Evolutionary conservation across 2,329 filamentous ascomycete species (phyloP).

Genomic region (Cordyceps fumosorosea): DNA sequence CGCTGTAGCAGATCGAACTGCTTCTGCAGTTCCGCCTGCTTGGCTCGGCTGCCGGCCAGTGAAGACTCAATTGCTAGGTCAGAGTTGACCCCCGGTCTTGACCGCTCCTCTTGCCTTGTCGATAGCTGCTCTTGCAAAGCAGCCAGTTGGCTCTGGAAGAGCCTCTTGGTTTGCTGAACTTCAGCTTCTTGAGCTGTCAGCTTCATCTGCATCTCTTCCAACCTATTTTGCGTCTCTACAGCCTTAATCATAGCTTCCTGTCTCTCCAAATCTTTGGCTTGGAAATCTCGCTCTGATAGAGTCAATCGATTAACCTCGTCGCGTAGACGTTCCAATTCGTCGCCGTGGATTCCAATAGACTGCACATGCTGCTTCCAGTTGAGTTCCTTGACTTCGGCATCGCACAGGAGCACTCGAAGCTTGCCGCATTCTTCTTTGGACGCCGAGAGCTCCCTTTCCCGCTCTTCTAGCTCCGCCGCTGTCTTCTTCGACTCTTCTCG

Average conservation of each 20-base stretch:
- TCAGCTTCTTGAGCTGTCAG: constrained; percentile 46
- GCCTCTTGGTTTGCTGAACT: constrained; percentile 33
- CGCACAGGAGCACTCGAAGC: constrained; percentile 58
- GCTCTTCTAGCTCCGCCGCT: constrained; percentile 47
- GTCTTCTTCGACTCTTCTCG: constrained; percentile 65
- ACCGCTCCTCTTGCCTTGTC: constrained; percentile 27
- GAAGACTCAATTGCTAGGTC: constrained; percentile 37
- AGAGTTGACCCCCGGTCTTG: constrained; percentile 21
- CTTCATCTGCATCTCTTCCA: constrained; percentile 53
- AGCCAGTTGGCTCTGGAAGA: constrained; percentile 44
- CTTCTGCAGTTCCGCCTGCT: constrained; percentile 47
- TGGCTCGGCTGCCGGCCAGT: constrained; percentile 45
- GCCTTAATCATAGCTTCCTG: constrained; percentile 51
- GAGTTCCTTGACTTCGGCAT: constrained; percentile 62
- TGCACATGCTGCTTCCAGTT: constrained; percentile 57
- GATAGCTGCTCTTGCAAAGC: constrained; percentile 40
- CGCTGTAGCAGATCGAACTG: constrained; percentile 43
- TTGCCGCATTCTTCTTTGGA: constrained; percentile 56
- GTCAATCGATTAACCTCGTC: constrained; percentile 54
- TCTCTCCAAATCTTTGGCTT: constrained; percentile 56
- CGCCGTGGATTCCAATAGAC: constrained; percentile 53
- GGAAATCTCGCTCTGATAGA: constrained; percentile 54
- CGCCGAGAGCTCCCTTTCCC: constrained; percentile 51
- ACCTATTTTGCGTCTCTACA: constrained; percentile 50
- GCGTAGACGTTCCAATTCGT: constrained; percentile 54